Conservation (phyloP, 2,329 filamentous ascomycete genomes). For the Davidsoniella virescens region DNA sequence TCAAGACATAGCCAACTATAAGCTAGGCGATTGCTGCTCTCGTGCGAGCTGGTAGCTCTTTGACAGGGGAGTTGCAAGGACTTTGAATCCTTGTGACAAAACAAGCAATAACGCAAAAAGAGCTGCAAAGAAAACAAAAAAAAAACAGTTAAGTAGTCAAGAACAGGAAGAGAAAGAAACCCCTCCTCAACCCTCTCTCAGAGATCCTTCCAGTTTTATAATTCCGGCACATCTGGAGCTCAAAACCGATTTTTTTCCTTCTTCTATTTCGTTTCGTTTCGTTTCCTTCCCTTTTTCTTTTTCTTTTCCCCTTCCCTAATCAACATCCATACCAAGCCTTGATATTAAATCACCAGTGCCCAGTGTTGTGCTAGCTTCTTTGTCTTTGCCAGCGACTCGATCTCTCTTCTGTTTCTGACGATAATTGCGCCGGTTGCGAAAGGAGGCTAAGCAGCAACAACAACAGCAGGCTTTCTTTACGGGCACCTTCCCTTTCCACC, state of each 20-base stretch:
- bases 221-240: background rate
- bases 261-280: too few species aligned
- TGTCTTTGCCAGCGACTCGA: background rate
- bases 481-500: background rate
- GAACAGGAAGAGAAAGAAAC: too few species aligned
- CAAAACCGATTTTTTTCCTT: constrained; percentile 2
- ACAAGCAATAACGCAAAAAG: background rate
- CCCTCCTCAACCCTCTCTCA: too few species aligned
- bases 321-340: background rate
- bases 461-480: background rate
- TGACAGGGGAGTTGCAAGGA: too few species aligned
- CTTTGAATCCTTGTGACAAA: too few species aligned
- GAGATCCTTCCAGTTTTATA: background rate
- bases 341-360: too few species aligned
- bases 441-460: too few species aligned
- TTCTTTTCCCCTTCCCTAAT: background rate
- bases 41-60: too few species aligned
- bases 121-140: background rate
- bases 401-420: background rate
- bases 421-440: too few species aligned
- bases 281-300: background rate
- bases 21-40: too few species aligned
- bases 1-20: too few species aligned
- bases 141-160: too few species aligned
- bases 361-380: background rate